Evolutionary conservation across 2,329 filamentous ascomycete species (phyloP).

Genomic region (Monilinia fructigena): DNA sequence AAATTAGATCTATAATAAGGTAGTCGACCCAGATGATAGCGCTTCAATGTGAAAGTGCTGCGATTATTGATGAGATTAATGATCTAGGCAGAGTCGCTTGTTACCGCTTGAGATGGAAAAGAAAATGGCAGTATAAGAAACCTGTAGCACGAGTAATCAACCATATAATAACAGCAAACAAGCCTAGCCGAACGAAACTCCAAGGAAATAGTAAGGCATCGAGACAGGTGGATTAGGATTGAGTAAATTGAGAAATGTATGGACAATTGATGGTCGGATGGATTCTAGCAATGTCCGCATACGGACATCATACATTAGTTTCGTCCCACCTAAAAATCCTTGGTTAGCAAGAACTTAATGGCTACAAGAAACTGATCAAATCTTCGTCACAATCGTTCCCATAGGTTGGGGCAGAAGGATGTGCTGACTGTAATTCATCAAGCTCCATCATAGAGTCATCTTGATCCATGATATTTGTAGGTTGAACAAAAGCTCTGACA

Average conservation of each 20-base stretch:
- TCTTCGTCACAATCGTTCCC: background rate
- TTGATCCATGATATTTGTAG: conserved; percentile 21
- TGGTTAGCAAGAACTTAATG: conserved; percentile 1
- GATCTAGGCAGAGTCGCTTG: background rate
- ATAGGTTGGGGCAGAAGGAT: background rate
- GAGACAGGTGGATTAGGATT: background rate
- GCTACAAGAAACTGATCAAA: background rate
- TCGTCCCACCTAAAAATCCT: conserved; percentile 26
- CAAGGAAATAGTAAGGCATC: background rate
- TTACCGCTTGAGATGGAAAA: background rate
- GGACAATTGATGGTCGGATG: background rate
- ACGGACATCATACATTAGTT: conserved; percentile 30
- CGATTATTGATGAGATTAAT: background rate
- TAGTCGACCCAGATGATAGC: background rate
- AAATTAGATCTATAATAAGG: background rate
- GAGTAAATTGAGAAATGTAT: background rate
- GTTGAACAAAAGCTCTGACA: conserved; percentile 13
- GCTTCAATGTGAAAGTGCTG: background rate
- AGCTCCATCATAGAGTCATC: conserved; percentile 31
- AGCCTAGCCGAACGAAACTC: background rate
- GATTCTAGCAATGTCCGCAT: conserved; percentile 19
- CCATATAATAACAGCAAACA: background rate
- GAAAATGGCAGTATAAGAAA: background rate
- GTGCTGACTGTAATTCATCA: conserved; percentile 33
- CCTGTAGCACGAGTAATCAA: background rate